phyloP scores from a whole-genome alignment of 345 rosid genomes.

The Euphorbia pulcherrima region DNA sequence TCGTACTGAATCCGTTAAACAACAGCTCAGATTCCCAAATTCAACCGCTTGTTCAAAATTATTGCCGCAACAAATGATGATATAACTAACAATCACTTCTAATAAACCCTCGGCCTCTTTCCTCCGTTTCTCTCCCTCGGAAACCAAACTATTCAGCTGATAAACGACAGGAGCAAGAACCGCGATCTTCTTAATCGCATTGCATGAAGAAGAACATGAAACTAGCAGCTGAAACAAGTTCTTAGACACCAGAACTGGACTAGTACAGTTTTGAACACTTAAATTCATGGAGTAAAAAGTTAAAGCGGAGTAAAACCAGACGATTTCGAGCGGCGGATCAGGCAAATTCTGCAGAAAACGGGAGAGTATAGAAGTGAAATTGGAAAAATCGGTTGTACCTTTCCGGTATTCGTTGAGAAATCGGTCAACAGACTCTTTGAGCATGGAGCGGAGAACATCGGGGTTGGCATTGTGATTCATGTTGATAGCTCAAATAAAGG shows the following conservation, averaged over 20 bases:
- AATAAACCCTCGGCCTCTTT: conserved; percentile 47
- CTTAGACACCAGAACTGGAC: conserved; percentile 26
- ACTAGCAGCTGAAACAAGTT: conserved; percentile 57
- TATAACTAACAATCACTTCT: conserved; percentile 47
- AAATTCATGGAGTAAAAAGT: conserved; percentile 40
- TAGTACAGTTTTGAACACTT: conserved; percentile 19
- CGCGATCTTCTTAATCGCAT: conserved; percentile 43
- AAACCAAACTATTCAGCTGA: conserved; percentile 36
- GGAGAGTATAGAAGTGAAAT: conserved; percentile 56
- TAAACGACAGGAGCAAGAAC: conserved; percentile 58
- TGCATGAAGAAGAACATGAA: conserved; percentile 44
- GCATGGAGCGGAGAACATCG: conserved; percentile 39
- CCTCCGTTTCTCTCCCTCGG: conserved; percentile 15
- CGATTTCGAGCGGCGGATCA: conserved; percentile 57
- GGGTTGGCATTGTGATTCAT: conserved; percentile 30
- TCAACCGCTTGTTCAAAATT: conserved; percentile 31
- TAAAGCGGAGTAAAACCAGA: conserved; percentile 70
- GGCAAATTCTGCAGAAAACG: conserved; percentile 46
- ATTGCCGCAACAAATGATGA: conserved; percentile 34
- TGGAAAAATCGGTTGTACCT: conserved; percentile 57
- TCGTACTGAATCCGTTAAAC: conserved; percentile 44
- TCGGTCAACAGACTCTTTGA: conserved; percentile 59
- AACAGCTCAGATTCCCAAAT: conserved; percentile 31
- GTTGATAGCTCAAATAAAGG: conserved; percentile 7
- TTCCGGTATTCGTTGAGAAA: conserved; percentile 40